Conservation (phyloP, 2,329 filamentous ascomycete genomes). For the Neobulgaria alba region DNA sequence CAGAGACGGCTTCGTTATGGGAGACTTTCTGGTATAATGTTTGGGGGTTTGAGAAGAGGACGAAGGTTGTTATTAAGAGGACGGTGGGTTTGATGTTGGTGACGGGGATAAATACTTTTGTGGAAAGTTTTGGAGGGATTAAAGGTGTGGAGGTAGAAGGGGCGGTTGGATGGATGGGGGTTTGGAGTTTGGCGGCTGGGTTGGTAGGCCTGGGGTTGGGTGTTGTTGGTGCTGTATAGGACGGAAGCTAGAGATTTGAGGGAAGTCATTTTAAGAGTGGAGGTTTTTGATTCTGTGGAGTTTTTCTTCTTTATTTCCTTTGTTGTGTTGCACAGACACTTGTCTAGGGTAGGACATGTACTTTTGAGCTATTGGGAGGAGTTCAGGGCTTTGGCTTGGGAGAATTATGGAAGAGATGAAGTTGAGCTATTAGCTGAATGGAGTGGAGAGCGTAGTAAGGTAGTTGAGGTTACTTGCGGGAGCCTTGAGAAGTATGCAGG, state of each 20-base stretch:
- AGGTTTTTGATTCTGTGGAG: no score
- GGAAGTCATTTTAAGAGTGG: no score
- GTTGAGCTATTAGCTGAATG: no score
- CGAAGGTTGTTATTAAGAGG: slow-evolving; percentile 55
- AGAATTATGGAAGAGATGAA: no score
- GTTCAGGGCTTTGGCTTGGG: no score
- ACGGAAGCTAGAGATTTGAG: not conserved
- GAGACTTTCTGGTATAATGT: slow-evolving; percentile 67
- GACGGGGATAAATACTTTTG: slow-evolving; percentile 49
- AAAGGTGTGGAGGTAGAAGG: slow-evolving; percentile 62
- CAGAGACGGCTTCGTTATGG: slow-evolving; percentile 52
- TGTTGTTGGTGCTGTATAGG: slow-evolving; percentile 32
- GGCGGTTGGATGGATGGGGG: slow-evolving; percentile 60
- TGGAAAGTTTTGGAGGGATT: slow-evolving; percentile 59
- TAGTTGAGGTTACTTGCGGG: no score
- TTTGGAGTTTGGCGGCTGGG: slow-evolving; percentile 63
- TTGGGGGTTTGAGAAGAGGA: slow-evolving; percentile 57
- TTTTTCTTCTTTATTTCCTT: no score
- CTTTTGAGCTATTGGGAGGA: no score
- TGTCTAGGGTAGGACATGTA: no score
- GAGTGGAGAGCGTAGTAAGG: no score
- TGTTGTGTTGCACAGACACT: no score
- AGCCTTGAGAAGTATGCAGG: no score
- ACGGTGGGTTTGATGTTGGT: slow-evolving; percentile 51
- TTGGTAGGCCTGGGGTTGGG: slow-evolving; percentile 49